Conservation (phyloP, 2,329 filamentous ascomycete species). For the Calonectria ilicicola region DNA sequence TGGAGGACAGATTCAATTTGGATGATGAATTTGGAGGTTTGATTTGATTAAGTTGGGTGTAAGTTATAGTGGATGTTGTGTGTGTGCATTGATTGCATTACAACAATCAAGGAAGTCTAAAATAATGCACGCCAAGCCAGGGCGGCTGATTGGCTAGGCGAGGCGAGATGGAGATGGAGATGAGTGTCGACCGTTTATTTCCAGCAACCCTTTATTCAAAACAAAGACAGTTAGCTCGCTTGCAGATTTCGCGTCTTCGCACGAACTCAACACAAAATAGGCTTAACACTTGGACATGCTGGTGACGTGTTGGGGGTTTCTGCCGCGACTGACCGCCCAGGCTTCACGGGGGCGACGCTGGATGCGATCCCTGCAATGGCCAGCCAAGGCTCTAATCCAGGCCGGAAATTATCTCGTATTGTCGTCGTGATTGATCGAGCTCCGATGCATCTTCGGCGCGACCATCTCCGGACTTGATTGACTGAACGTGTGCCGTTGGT, state of each 20-base stretch:
- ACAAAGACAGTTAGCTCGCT: not conserved
- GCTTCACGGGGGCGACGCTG: not conserved
- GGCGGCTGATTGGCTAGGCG: no score
- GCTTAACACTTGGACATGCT: not conserved
- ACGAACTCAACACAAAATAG: not conserved
- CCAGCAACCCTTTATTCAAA: not conserved
- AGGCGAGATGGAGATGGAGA: no score
- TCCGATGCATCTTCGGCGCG: not conserved
- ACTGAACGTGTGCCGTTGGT: not conserved
- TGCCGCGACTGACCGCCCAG: not conserved
- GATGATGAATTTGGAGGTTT: no score
- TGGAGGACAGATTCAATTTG: no score
- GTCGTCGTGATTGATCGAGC: not conserved
- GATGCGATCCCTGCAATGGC: not conserved
- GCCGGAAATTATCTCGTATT: not conserved
- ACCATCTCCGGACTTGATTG: not conserved
- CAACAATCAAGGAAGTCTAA: no score
- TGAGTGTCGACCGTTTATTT: no score
- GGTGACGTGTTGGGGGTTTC: not conserved
- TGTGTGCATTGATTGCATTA: no score
- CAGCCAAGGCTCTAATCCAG: not conserved
- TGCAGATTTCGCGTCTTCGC: not conserved
- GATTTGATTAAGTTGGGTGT: no score
- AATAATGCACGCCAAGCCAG: no score
- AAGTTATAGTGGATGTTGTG: no score